phyloP scores from a whole-genome alignment of 352 stramenopile genomes.

The Globisporangium iwayamae region DNA sequence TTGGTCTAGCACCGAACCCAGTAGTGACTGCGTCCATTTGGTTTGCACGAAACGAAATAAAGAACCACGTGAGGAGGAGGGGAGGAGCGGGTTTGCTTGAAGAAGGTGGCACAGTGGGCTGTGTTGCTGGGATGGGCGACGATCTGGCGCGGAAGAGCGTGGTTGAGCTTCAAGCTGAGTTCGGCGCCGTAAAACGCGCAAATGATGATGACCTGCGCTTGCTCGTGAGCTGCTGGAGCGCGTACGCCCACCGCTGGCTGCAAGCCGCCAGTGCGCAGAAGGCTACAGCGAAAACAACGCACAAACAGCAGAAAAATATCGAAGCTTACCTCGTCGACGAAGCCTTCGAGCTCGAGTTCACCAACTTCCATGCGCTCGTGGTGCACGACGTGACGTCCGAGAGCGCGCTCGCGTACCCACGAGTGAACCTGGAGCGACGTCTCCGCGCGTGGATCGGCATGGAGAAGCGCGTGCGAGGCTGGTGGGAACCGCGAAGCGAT shows the following conservation, averaged over 20 bases:
- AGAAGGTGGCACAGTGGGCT: too few species aligned
- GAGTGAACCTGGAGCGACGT: constrained; percentile 8
- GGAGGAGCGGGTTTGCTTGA: too few species aligned
- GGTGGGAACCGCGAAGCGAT: constrained; percentile 15
- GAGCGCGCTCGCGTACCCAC: constrained; percentile 10
- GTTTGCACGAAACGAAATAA: too few species aligned
- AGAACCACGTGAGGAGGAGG: too few species aligned
- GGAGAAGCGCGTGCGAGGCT: constrained; percentile 5
- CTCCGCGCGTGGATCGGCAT: constrained; percentile 13
- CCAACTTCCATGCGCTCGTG: constrained; percentile 24
- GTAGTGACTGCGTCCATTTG: too few species aligned
- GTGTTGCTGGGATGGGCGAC: too few species aligned
- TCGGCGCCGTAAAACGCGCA: too few species aligned
- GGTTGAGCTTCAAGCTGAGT: too few species aligned
- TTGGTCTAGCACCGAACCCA: too few species aligned
- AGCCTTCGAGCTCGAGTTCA: constrained; percentile 22
- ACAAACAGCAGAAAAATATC: background rate
- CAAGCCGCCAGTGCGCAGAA: background rate
- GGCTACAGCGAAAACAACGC: too few species aligned
- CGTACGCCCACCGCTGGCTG: constrained; percentile 11
- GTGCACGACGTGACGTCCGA: constrained; percentile 1
- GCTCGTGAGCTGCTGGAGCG: constrained; percentile 16
- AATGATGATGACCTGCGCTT: constrained; percentile 11
- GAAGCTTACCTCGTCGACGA: constrained; percentile 15
- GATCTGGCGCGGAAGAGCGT: too few species aligned